Percentiles rank a stretch among this genome's conserved stretches.
These are phyloP conservation scores for Decorospora gaudefroyi DNA, from an alignment of 2,329 filamentous ascomycete genomes.

Conservation along the genomic window DNA sequence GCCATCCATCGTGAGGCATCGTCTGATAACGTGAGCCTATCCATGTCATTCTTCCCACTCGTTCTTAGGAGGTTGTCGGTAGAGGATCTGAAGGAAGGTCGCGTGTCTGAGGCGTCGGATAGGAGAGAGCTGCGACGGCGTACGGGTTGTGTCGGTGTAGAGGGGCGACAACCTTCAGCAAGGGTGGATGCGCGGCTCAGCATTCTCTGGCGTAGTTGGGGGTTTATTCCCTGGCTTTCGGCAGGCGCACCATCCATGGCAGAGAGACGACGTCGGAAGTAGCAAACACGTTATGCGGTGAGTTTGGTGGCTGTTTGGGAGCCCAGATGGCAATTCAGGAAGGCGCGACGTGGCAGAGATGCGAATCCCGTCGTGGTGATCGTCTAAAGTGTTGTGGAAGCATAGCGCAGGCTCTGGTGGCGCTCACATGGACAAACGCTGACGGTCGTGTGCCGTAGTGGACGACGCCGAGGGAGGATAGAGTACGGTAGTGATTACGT, in stretches of 20 bases:
- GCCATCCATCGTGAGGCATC: constrained; percentile 75
- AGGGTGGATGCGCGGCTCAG: constrained; percentile 45
- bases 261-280: constrained; percentile 11
- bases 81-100: constrained; percentile 65
- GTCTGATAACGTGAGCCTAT: constrained; percentile 45
- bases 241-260: constrained; percentile 36
- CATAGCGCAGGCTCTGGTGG: constrained; percentile 21
- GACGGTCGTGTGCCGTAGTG: constrained; percentile 14
- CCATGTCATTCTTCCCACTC: constrained; percentile 34
- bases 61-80: constrained; percentile 70
- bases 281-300: too few species aligned
- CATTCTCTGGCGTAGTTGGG: constrained; percentile 43
- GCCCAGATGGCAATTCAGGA: constrained; percentile 2
- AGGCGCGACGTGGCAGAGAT: constrained; percentile 6
- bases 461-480: constrained; percentile 9
- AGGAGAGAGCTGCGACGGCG: constrained; percentile 76
- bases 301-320: constrained; percentile 2
- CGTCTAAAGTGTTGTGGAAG: constrained; percentile 4
- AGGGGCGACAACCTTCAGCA: constrained; percentile 35
- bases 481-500: constrained; percentile 19
- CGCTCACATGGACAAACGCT: constrained; percentile 10
- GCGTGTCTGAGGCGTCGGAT: constrained; percentile 75
- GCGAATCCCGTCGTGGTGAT: constrained; percentile 6
- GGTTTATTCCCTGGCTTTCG: constrained; percentile 31
- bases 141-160: constrained; percentile 19